Conservation (phyloP, 2,329 filamentous ascomycete species). For the Knoxdaviesia capensis region DNA sequence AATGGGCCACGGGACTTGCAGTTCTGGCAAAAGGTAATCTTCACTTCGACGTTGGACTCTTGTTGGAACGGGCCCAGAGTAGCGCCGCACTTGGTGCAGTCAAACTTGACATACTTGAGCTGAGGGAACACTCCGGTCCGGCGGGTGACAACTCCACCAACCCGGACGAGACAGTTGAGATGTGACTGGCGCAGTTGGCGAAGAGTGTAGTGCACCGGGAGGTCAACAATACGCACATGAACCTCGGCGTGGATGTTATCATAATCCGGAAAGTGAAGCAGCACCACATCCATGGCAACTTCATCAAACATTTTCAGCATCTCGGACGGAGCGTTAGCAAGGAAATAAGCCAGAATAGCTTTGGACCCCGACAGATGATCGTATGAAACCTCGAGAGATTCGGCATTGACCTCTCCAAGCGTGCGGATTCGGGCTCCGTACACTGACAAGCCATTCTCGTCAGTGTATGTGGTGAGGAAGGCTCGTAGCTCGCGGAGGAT, state of each 20-base stretch:
- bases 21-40: slow-evolving; percentile 88
- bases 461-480: slow-evolving; percentile 90
- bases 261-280: slow-evolving; percentile 94
- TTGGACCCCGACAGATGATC: slow-evolving; percentile 79
- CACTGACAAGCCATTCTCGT: slow-evolving; percentile 73
- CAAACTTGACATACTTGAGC: slow-evolving; percentile 95
- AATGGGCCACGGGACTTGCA: slow-evolving; percentile 93
- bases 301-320: slow-evolving; percentile 92
- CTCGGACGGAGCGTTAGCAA: slow-evolving; percentile 89
- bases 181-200: slow-evolving; percentile 89
- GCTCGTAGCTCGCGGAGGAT: slow-evolving; percentile 95
- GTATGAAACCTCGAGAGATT: slow-evolving; percentile 90
- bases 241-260: slow-evolving; percentile 95
- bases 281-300: slow-evolving; percentile 87
- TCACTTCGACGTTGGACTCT: slow-evolving; percentile 90
- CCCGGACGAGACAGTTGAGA: slow-evolving; percentile 84
- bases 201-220: slow-evolving; percentile 87
- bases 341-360: slow-evolving; percentile 84
- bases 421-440: slow-evolving; percentile 89
- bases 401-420: slow-evolving; percentile 91
- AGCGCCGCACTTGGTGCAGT: slow-evolving; percentile 81
- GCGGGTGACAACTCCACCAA: slow-evolving; percentile 86
- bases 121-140: slow-evolving; percentile 93
- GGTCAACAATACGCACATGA: slow-evolving; percentile 86
- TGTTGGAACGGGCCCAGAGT: slow-evolving; percentile 94